Conservation (phyloP, 352 stramenopile genomes). For the Aphanomyces euteiches region DNA sequence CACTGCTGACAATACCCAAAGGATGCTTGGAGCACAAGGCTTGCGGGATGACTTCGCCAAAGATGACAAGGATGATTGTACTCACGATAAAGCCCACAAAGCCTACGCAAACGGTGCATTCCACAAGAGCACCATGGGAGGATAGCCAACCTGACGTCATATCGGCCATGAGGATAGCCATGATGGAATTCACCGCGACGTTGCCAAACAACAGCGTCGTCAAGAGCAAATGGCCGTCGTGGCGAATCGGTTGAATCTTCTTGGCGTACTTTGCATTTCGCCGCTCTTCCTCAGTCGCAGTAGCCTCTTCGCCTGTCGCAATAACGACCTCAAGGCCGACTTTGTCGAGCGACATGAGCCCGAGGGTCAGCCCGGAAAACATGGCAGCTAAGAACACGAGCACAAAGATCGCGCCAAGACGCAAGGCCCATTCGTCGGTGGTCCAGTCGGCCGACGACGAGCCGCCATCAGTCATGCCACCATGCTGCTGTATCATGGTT, state of each 20-base stretch:
- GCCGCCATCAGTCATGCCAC: background rate
- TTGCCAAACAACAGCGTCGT: slow-evolving; percentile 98
- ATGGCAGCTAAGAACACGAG: slow-evolving; percentile 87
- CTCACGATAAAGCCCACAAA: slow-evolving; percentile 91
- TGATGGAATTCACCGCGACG: slow-evolving; percentile 94
- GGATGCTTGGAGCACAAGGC: slow-evolving; percentile 92
- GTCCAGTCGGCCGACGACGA: background rate
- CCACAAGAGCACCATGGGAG: background rate
- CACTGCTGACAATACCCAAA: slow-evolving; percentile 38
- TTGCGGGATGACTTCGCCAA: slow-evolving; percentile 91
- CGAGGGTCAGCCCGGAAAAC: slow-evolving; percentile 94
- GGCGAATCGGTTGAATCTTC: slow-evolving; percentile 84
- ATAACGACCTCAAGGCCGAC: slow-evolving; percentile 96
- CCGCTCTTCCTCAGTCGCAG: slow-evolving; percentile 59
- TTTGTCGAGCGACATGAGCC: slow-evolving; percentile 96
- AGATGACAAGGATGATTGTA: slow-evolving; percentile 93
- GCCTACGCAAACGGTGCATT: slow-evolving; percentile 33
- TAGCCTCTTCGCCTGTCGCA: slow-evolving; percentile 72
- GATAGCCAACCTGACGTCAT: slow-evolving; percentile 58
- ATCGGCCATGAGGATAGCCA: slow-evolving; percentile 97
- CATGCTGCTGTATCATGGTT: slow-evolving; percentile 17
- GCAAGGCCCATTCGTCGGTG: slow-evolving; percentile 9
- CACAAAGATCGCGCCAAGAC: slow-evolving; percentile 47
- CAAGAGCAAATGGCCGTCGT: slow-evolving; percentile 95
- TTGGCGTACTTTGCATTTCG: slow-evolving; percentile 49